Conservation (phyloP, 495 filamentous ascomycete genomes). For the Melanomma pulvis-pyrius region DNA sequence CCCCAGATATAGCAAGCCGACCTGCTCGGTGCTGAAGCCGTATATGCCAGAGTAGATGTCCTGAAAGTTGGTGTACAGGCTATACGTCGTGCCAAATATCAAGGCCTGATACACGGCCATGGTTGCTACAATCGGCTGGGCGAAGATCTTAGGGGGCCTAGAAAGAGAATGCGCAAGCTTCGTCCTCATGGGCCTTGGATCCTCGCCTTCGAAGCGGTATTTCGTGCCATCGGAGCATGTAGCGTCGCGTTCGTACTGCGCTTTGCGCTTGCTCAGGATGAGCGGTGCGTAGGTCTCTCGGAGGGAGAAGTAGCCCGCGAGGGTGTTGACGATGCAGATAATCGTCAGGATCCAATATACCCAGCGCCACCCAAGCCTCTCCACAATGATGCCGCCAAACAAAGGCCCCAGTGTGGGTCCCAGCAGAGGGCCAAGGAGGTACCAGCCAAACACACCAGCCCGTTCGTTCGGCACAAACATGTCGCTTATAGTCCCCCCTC, state of each 20-base stretch:
- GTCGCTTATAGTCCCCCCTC: conserved; percentile 42
- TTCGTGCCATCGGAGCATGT: conserved; percentile 8
- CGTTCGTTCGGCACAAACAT: conserved; percentile 38
- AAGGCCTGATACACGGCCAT: conserved; percentile 48
- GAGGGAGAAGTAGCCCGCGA: conserved; percentile 26
- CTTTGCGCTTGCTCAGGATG: conserved; percentile 13
- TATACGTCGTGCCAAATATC: conserved; percentile 48
- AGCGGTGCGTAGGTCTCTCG: conserved; percentile 33
- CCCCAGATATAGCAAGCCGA: conserved; percentile 47
- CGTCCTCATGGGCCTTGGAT: conserved; percentile 5
- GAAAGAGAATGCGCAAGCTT: conserved; percentile 12
- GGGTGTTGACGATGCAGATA: conserved; percentile 17
- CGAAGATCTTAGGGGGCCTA: conserved; percentile 40
- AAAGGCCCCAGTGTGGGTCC: conserved; percentile 42
- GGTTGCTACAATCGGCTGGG: conserved; percentile 45
- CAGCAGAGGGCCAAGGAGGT: conserved; percentile 38
- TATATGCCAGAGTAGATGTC: conserved; percentile 46
- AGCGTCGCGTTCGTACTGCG: neutral
- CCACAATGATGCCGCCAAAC: conserved; percentile 32
- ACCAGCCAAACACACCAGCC: conserved; percentile 42
- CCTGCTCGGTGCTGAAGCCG: conserved; percentile 42
- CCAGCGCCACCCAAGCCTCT: conserved; percentile 23
- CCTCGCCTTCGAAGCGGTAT: conserved; percentile 27
- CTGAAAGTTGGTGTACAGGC: conserved; percentile 50
- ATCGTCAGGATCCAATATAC: conserved; percentile 28